Base-by-base conservation (phyloP, 139 green algal genomes). In the Pleodorina starrii region DNA sequence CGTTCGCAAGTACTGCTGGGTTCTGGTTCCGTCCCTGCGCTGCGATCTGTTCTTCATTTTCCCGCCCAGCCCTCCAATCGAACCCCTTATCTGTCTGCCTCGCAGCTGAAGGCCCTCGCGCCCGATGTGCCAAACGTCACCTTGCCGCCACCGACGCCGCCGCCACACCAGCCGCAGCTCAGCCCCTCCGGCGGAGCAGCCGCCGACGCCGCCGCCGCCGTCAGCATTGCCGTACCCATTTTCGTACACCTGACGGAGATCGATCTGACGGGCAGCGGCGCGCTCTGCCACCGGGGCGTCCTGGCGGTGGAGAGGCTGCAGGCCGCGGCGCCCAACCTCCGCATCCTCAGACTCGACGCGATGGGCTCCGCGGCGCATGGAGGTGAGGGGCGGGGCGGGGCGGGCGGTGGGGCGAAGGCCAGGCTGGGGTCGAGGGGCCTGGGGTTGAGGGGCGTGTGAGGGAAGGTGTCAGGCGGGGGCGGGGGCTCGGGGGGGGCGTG, bases 171-270 rank as follows among this genome's bases (percentile, higher is more conserved):
- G 54, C 54, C 32, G n/a, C 46, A 29, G 40, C 75, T 27, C n/a
- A n/a, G n/a, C n/a, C n/a, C n/a, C n/a, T n/a, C n/a, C n/a, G n/a
- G n/a, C n/a, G n/a, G n/a, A n/a, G n/a, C n/a, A n/a, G 2, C 51
- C 78, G 54, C n/a, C 78, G 46, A 0, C 80, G 27, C 40, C 59
- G 32, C 25, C 38, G 38, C 23, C 14, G 57, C 10, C 25, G 29
- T 2, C 27, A 1, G 5, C 40, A 38, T 38, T 71, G 23, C 10
- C 19, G 68, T 79, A 35, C 82, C 66, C 14, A 14, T 79, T 63
- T n/a, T 88, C 43, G 59, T 88, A 25, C 66, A 88, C 82, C 66
- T 88, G 21, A 79, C 63, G 44, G 82, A 88, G 32, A 63, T 88
- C 54, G 82, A 88, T 35, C 68, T 88, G 25, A 79, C 63, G 29